Evolutionary conservation across 2,329 filamentous ascomycete species (phyloP), one percentile per base, ranked within the genome.

Genomic region (Zymoseptoria brevis): DNA sequence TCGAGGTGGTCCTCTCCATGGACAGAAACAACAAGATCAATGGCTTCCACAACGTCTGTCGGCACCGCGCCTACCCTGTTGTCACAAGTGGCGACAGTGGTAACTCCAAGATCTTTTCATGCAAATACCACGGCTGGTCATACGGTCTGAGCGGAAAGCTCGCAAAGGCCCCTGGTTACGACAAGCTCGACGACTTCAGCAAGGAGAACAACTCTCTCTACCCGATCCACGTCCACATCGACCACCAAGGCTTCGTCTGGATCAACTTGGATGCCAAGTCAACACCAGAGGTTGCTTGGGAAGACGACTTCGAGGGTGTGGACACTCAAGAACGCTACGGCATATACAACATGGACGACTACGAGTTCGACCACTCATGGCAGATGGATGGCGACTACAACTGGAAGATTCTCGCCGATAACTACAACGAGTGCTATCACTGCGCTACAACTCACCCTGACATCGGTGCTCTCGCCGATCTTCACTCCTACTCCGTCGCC

Each of bases 351-450:
- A 81, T 79, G 63, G 75, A 78, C 0, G 74, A 83, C 55, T 86
- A 83, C 68, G 67, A 72, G 16, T 85, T 83, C 63, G 81, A 84
- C 64, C 81, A 84, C 67, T 71, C 72, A 30, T 84, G 81, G 80
- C 77, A 82, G 64, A 79, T 83, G 77, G 77, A 82, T 54, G 79
- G 79, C 0, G 76, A 79, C 30, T 82, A 79, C 68, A 84, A 84
- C 73, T 85, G 82, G 82, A 85, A 85, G 73, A 79, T 81, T 22
- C 70, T 83, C 30, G 79, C 79, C 13, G 83, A 86, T 68, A 85
- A 86, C 74, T 87, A 84, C 75, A 87, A 87, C 68, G 83, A 84
- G 68, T 86, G 83, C 68, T 87, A 86, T 65, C 83, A 86, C 74
- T 85, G 82, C 74, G 78, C 79, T 55, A 81, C 79, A 0, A 79